Conservation (phyloP, 2,329 filamentous ascomycete genomes). For the Truncatella angustata region DNA sequence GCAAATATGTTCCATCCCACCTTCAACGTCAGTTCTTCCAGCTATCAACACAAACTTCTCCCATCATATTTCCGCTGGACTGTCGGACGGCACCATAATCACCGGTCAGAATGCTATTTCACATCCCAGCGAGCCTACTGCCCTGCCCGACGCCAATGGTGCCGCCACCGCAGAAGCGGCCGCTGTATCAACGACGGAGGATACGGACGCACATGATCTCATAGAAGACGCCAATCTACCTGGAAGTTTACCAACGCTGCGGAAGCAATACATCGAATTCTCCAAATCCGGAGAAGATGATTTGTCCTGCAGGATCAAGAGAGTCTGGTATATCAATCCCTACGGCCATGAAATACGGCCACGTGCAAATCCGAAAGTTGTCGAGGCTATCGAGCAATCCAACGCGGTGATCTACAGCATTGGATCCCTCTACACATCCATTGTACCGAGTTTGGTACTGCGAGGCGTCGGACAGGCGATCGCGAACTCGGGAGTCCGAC, state of each 20-base stretch:
- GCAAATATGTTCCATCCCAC: constrained; percentile 80
- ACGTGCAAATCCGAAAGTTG: constrained; percentile 75
- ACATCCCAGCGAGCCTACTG: constrained; percentile 71
- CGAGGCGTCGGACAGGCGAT: constrained; percentile 68
- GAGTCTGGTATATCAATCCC: constrained; percentile 97
- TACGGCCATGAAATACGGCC: constrained; percentile 96
- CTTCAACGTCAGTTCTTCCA: constrained; percentile 75
- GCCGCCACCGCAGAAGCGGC: constrained; percentile 12
- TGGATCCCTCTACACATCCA: constrained; percentile 87
- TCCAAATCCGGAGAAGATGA: constrained; percentile 73
- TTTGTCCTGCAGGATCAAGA: constrained; percentile 71
- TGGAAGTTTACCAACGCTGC: constrained; percentile 74
- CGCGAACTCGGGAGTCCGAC: constrained; percentile 38
- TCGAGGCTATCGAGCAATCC: constrained; percentile 64
- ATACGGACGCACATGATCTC: constrained; percentile 53
- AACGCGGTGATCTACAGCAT: constrained; percentile 84
- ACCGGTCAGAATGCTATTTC: constrained; percentile 92
- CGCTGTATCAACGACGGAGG: constrained; percentile 26
- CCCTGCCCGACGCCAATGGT: constrained; percentile 34
- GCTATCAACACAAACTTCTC: constrained; percentile 95
- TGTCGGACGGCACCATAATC: constrained; percentile 74
- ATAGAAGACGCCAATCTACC: constrained; percentile 81
- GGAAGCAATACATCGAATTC: constrained; percentile 79
- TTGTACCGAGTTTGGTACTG: constrained; percentile 80
- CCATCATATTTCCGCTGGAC: constrained; percentile 85